Base-by-base conservation (phyloP, 2,329 filamentous ascomycete species). In the Calonectria naviculata region DNA sequence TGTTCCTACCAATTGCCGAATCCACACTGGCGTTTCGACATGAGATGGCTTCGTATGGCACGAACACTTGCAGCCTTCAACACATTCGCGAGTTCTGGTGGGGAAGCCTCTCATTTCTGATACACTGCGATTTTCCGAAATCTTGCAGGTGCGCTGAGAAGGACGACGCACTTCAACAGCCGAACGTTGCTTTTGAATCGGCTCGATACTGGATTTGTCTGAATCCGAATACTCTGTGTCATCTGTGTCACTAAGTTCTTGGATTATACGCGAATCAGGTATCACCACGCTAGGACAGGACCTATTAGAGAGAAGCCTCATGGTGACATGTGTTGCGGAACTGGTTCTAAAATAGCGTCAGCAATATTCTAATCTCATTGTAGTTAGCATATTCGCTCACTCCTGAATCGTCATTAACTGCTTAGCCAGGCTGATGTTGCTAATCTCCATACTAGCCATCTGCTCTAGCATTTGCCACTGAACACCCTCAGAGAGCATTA, bases 251-350 rank as follows among this genome's bases (percentile, higher is more conserved):
- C 9, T 6, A 8, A 56, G n/a, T 7, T 52, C 47, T 19, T 31
- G 24, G 28, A 52, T 31, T 52, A 28, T 52, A 9, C n/a, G 17
- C 28, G 8, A 21, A 7, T 52, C 47, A 13, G 28, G 13, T 9
- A 9, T 2, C 8, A 7, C 17, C 5, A 17, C 3, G 13, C 9
- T 26, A 2, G 13, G 19, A 9, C 1, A 17, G 24, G 6, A 12
- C 4, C n/a, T 21, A 7, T 29, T 0, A 5, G 2, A 21, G 13
- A 8, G 21, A 12, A 38, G n/a, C 1, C 17, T 15, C 4, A 3
- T 15, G n/a, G 28, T 13, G 7, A n/a, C 13, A 3, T 38, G n/a
- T 3, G 8, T 21, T 5, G n/a, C 9, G 5, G 15, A 17, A 24
- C 12, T 5, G 24, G 34, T 15, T 6, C 52, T 56, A 15, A 2